A percentile compares a stretch with the other conserved stretches of the same genome.
These are phyloP conservation scores for Leucocoprinus sp. DNA, from an alignment of 768 basidiomycete species.

Conservation along the genomic window DNA sequence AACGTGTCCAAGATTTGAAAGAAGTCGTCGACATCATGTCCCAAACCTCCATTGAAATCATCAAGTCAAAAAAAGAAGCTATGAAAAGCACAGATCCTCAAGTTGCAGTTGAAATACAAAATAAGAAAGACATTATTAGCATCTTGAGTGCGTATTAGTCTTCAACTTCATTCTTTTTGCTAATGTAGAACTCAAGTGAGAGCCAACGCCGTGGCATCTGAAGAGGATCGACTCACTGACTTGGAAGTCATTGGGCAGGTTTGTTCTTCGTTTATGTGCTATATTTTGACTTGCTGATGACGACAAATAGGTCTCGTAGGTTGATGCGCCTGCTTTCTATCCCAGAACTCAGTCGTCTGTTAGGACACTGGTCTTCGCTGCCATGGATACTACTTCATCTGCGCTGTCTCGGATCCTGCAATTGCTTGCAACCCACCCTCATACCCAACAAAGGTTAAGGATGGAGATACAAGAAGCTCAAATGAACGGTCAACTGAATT, in stretches of 20 bases:
- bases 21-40: conserved; percentile 27
- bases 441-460: conserved; percentile 26
- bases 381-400: conserved; percentile 23
- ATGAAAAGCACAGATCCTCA: conserved; percentile 24
- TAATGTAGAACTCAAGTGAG: conserved; percentile 21
- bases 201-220: conserved; percentile 24
- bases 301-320: conserved; percentile 2
- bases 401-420: conserved; percentile 21
- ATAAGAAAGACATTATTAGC: conserved; percentile 36
- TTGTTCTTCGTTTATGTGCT: background rate
- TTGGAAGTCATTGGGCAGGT: conserved; percentile 31
- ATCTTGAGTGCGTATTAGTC: conserved; percentile 24
- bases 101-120: conserved; percentile 22
- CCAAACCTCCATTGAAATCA: conserved; percentile 24
- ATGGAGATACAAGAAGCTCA: conserved; percentile 20
- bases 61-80: conserved; percentile 24
- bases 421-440: conserved; percentile 19
- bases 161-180: background rate
- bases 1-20: conserved; percentile 19
- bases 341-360: background rate
- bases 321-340: background rate
- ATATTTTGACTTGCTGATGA: background rate
- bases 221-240: conserved; percentile 22
- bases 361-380: conserved; percentile 22
- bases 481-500: conserved; percentile 19